Base-by-base conservation (phyloP, 2,329 filamentous ascomycete species). In the Beauveria brongniartii region DNA sequence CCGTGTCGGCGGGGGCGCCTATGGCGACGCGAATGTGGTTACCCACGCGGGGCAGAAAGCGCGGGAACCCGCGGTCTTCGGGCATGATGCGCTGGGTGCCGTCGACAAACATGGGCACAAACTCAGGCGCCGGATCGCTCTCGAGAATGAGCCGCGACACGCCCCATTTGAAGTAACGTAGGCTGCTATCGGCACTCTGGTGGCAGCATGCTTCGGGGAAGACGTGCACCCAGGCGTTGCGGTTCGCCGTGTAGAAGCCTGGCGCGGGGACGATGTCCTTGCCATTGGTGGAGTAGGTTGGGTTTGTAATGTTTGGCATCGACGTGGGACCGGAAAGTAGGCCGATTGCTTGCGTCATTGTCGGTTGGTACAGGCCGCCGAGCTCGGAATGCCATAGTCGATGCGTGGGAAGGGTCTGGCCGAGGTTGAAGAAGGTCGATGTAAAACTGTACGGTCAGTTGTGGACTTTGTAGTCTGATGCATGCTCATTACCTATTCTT, bases 141-240 rank as follows among this genome's bases (percentile, higher is more conserved):
- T 99, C 94, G 52, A 99, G 84, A 62, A 99, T 94, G 62, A 97
- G 81, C 2, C 94, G 85, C 7, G 93, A 91, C 1, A 97, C 81
- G 1, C 94, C 94, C 94, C 94, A 99, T 78, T 96, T 97, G 83
- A 97, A 97, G 76, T 99, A 99, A 34, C 94, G 89, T 80, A 97
- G 87, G 8, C 87, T 85, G 67, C 86, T 85, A 47, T 86, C 78
- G 1, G 88, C 83, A 66, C 91, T 87, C 75, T 99, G 94, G 74
- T 97, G 92, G 51, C 96, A 91, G 73, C 90, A 91, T 53, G 92
- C 94, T 75, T 99, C 94, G 14, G 94, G 94, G 73, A 97, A 97
- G 59, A 97, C 88, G 73, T 99, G 94, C 4, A 99, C 79, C 94
- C 94, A 99, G 50, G 85, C 84, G 72, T 90, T 82, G 51, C 84